phyloP scores from a whole-genome alignment of 495 filamentous ascomycete genomes.

The Trichoderma asperelloides region DNA sequence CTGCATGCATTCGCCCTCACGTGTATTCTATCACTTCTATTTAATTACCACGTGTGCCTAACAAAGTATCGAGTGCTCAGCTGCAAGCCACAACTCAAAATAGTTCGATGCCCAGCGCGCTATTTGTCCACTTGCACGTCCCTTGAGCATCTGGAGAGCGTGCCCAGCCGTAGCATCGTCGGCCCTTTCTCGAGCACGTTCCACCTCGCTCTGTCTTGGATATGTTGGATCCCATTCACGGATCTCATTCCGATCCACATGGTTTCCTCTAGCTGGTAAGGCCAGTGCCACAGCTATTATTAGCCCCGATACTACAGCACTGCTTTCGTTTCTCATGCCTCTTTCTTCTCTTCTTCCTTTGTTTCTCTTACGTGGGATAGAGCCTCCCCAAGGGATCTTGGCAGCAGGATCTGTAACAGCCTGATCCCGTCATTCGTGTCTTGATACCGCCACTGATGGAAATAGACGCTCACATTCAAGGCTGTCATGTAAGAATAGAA shows the following conservation, averaged over 20 bases:
- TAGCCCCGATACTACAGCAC: neutral
- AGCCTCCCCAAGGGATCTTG: neutral
- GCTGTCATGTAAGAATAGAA: neutral
- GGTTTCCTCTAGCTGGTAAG: neutral
- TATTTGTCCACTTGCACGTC: neutral
- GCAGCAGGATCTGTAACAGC: neutral
- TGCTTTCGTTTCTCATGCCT: no score
- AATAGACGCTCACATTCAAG: neutral
- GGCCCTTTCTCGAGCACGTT: neutral
- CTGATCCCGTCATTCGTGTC: neutral
- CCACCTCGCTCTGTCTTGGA: no score
- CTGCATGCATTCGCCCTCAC: neutral
- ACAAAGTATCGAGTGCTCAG: neutral
- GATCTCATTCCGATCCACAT: neutral
- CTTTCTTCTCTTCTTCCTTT: neutral
- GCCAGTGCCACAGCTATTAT: slow-evolving; percentile 2
- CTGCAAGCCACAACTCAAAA: neutral
- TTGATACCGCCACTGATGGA: neutral
- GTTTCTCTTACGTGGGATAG: neutral
- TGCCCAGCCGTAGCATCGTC: neutral
- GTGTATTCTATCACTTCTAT: neutral
- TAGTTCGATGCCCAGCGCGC: neutral
- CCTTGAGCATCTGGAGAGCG: neutral
- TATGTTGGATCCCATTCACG: neutral
- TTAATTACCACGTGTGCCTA: no score